phyloP scores from a whole-genome alignment of 805 yeast genomes.

The Candida berthetii region DNA sequence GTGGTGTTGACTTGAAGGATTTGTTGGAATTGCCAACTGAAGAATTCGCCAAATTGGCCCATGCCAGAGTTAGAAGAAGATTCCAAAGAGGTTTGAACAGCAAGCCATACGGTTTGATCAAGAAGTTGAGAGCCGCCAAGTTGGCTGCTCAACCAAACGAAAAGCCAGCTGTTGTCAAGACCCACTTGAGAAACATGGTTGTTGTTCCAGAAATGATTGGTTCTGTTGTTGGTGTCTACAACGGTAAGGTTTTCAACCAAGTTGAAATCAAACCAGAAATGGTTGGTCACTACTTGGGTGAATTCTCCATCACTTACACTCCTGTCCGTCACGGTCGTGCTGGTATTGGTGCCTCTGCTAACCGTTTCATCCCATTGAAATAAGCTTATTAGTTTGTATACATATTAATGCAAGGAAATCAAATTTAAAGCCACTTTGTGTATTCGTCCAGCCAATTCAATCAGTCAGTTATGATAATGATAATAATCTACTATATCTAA shows the following conservation, averaged over 20 bases:
- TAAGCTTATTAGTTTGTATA: conserved; percentile 24
- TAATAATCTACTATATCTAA: too few relatives aligned
- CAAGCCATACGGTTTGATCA: conserved; percentile 93
- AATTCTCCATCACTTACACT: conserved; percentile 98
- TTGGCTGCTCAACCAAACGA: conserved; percentile 84
- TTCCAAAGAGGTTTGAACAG: conserved; percentile 95
- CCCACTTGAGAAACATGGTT: conserved; percentile 99
- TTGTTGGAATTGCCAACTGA: conserved; percentile 91
- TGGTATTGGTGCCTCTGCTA: conserved; percentile 66
- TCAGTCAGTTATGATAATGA: too few relatives aligned
- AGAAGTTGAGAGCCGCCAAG: conserved; percentile 97
- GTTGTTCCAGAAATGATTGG: conserved; percentile 99
- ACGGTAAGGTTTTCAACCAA: conserved; percentile 99
- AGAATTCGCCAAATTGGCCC: conserved; percentile 94
- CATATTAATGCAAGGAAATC: conserved; percentile 5
- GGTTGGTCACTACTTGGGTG: conserved; percentile 99
- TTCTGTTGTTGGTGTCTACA: conserved; percentile 97
- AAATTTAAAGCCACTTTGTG: too few relatives aligned
- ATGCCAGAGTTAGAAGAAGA: conserved; percentile 99
- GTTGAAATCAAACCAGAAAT: conserved; percentile 99
- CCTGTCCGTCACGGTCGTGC: conserved; percentile 99
- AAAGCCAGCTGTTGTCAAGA: conserved; percentile 97
- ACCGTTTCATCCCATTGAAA: conserved; percentile 69
- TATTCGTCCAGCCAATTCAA: too few relatives aligned
- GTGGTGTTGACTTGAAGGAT: conserved; percentile 96